phyloP scores from a whole-genome alignment of 176 grass and related monocot genomes.

The Triticum timopheevii region DNA sequence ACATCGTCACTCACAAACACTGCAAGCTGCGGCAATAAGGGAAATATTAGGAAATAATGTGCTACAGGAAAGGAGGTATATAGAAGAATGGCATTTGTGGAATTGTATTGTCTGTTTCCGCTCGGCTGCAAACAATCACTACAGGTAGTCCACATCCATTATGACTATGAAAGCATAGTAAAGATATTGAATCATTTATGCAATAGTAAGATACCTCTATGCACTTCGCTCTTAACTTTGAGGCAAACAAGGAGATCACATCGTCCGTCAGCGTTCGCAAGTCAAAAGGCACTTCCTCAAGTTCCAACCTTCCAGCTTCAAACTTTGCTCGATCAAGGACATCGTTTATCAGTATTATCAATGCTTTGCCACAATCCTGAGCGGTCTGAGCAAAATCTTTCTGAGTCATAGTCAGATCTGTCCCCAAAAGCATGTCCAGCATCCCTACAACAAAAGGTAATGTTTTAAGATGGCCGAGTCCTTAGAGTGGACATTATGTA shows the following conservation, averaged over 20 bases:
- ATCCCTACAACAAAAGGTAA: conserved; percentile 56
- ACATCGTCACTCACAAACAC: conserved; percentile 87
- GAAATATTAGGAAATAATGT: conserved; percentile 28
- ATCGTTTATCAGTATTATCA: conserved; percentile 95
- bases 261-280: conserved; percentile 80
- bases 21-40: conserved; percentile 67
- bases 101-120: conserved; percentile 10
- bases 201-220: conserved; percentile 69
- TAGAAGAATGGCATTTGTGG: not conserved
- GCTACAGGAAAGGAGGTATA: not conserved
- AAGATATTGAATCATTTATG: not conserved
- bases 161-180: not conserved
- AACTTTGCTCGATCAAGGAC: conserved; percentile 96
- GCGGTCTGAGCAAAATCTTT: conserved; percentile 92
- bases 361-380: conserved; percentile 77
- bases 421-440: conserved; percentile 92
- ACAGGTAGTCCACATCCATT: not conserved
- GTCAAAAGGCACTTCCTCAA: conserved; percentile 85
- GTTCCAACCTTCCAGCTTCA: conserved; percentile 92
- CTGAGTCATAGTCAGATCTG: conserved; percentile 79
- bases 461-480: not conserved
- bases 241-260: conserved; percentile 95
- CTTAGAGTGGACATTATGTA: not conserved
- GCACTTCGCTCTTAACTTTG: conserved; percentile 87
- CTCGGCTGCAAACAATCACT: conserved; percentile 3